Evolutionary conservation across 805 yeast species (phyloP).

Genomic region (Lipomyces lipofer): DNA sequence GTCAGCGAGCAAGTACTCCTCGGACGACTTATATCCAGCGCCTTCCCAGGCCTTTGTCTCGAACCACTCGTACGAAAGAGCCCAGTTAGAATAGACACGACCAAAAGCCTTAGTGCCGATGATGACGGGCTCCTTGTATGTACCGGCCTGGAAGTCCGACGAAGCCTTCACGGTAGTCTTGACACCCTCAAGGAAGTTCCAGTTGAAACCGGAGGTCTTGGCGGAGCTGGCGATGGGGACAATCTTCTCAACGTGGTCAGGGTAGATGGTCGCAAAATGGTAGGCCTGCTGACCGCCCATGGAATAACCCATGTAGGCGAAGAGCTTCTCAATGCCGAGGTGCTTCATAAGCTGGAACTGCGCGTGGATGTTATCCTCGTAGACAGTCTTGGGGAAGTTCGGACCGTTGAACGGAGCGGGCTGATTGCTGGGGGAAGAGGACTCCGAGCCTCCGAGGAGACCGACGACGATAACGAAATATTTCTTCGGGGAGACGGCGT

Average conservation of each 20-base stretch:
- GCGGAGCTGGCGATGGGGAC: conserved; percentile 32
- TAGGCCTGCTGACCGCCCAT: conserved; percentile 33
- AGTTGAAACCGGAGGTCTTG: conserved; percentile 30
- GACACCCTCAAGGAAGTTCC: conserved; percentile 31
- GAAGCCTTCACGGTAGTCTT: conserved; percentile 24
- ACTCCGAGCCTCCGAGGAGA: conserved; percentile 31
- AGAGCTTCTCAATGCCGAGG: conserved; percentile 28
- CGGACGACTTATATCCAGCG: conserved; percentile 28
- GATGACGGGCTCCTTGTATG: conserved; percentile 27
- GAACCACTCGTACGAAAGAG: conserved; percentile 31
- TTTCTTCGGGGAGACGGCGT: conserved; percentile 26
- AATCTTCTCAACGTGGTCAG: conserved; percentile 26
- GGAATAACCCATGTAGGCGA: conserved; percentile 30
- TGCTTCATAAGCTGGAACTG: conserved; percentile 24
- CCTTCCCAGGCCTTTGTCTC: conserved; percentile 29
- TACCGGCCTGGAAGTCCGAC: conserved; percentile 23
- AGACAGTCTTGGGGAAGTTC: conserved; percentile 30
- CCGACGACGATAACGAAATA: conserved; percentile 31
- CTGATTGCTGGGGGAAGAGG: conserved; percentile 30
- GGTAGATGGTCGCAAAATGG: conserved; percentile 29
- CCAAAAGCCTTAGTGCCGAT: conserved; percentile 31
- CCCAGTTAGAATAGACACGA: conserved; percentile 32
- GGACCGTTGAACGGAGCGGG: conserved; percentile 31
- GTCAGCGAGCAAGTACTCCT: conserved; percentile 23
- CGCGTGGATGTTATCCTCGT: conserved; percentile 31